Base-by-base conservation (phyloP, 768 basidiomycete genomes). In the Leccinum imitatum region DNA sequence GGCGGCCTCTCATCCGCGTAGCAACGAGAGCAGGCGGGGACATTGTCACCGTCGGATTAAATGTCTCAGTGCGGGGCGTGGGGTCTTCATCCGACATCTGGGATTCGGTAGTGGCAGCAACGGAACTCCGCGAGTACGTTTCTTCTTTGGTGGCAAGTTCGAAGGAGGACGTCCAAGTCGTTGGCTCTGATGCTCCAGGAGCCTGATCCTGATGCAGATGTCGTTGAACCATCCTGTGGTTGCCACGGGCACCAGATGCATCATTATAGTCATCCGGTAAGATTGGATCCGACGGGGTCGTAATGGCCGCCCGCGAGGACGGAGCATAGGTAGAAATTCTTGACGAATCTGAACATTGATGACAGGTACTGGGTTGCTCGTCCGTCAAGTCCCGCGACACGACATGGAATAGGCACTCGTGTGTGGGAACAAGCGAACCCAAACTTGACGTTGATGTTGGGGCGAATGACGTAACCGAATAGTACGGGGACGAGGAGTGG, bases 361-460 rank as follows among this genome's bases (percentile, higher is more conserved):
- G 39, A 41, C 9, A 41, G 17, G 39, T 17, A 41, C 17, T n/a
- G 1, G 39, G n/a, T n/a, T 44, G 41, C 41, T 62, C 60, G 13
- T 65, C 59, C 6, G 55, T 39, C 15, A 39, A 54, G 7, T 67
- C 60, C n/a, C 47, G 59, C 51, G 65, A 61, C 14, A 50, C 14
- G 14, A 63, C 19, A 7, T 61, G 59, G 51, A 74, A 75, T 7
- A 66, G 30, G 3, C 67, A 64, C 50, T 73, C 71, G 25, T 71
- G 35, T 1, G 50, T 59, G 14, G 73, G 68, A 31, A 73, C n/a
- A 4, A 73, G 17, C 30, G 72, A 73, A 41, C 72, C 72, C 11
- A 73, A 57, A 21, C 72, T 73, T 8, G 72, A 73, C 13, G 69
- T 73, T 1, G 72, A 73, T 0, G 56, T 56, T 23, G 64, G 59